Conservation (phyloP, 129 eudicot species). For the Apium graveolens region DNA sequence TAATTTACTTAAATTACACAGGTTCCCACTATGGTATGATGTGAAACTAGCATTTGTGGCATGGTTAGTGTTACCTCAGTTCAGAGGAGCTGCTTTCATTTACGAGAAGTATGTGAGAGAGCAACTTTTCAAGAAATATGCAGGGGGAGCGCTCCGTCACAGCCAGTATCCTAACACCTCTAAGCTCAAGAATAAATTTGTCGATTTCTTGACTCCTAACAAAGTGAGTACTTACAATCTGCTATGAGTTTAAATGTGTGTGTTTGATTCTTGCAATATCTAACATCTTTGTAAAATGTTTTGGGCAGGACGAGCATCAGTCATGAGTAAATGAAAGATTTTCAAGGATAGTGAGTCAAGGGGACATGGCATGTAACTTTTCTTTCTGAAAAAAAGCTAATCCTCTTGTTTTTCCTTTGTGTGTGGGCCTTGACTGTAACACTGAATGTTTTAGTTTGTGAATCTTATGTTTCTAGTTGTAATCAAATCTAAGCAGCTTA, state of each 20-base stretch:
- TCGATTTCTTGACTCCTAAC: slow-evolving; percentile 31
- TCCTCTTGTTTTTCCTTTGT: neutral
- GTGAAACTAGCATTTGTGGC: slow-evolving; percentile 58
- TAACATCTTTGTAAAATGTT: neutral
- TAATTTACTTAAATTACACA: slow-evolving; percentile 2
- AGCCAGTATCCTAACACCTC: slow-evolving; percentile 31
- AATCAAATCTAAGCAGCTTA: slow-evolving; percentile 2
- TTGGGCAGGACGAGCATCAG: neutral
- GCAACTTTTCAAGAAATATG: slow-evolving; percentile 46
- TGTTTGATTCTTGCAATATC: neutral
- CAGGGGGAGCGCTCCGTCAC: slow-evolving; percentile 13
- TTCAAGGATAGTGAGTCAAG: neutral
- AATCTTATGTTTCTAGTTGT: neutral
- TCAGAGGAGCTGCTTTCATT: slow-evolving; percentile 94
- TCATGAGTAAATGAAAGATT: neutral
- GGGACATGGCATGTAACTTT: neutral
- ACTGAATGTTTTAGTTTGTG: neutral
- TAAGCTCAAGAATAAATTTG: slow-evolving; percentile 57
- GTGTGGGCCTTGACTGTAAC: neutral
- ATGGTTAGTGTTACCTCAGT: slow-evolving; percentile 88
- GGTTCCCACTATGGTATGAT: slow-evolving; percentile 93
- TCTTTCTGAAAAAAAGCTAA: neutral
- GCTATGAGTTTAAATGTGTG: neutral
- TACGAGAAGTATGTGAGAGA: slow-evolving; percentile 80
- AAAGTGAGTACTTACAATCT: slow-evolving; percentile 19